These are phyloP conservation scores for Exophiala calicioides DNA, from an alignment of 2,329 filamentous ascomycete genomes.

Conservation along the genomic window DNA sequence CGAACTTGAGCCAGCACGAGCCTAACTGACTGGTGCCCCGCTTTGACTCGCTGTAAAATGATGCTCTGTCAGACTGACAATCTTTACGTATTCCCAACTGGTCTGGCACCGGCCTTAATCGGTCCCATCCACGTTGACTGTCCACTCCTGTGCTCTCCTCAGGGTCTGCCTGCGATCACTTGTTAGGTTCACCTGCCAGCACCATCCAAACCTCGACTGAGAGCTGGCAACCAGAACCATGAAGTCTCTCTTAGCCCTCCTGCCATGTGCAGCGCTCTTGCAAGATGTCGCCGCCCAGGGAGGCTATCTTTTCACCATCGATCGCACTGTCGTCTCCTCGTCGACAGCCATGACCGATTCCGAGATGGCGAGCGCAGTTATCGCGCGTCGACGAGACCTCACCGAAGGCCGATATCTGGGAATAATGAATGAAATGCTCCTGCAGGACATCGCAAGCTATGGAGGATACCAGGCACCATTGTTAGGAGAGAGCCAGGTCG, in stretches of 20 bases:
- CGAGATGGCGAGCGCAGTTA: constrained; percentile 40
- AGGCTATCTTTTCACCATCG: constrained; percentile 32
- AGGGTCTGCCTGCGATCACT: neutral
- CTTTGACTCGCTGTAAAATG: too few species aligned
- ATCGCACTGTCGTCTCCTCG: constrained; percentile 20
- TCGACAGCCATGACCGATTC: constrained; percentile 29
- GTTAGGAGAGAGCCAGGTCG: constrained; percentile 44
- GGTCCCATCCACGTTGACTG: neutral
- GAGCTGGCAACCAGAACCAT: constrained; percentile 22
- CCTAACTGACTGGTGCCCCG: too few species aligned
- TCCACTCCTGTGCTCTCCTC: neutral
- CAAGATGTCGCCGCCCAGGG: constrained; percentile 29
- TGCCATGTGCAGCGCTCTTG: constrained; percentile 18
- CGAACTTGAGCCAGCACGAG: too few species aligned
- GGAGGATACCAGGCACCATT: constrained; percentile 56
- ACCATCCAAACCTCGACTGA: constrained; percentile 9
- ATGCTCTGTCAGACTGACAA: too few species aligned
- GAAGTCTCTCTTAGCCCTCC: constrained; percentile 16
- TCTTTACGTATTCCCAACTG: too few species aligned
- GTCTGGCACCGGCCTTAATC: too few species aligned
- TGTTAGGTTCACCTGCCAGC: constrained; percentile 10
- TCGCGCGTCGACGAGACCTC: constrained; percentile 52
- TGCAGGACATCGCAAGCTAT: constrained; percentile 62
- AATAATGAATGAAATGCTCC: constrained; percentile 48
- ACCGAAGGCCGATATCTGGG: constrained; percentile 48